A percentile compares a stretch with the other conserved stretches of the same genome.
Conservation (phyloP, 2,329 filamentous ascomycete genomes). For the Didymella segeticola region DNA sequence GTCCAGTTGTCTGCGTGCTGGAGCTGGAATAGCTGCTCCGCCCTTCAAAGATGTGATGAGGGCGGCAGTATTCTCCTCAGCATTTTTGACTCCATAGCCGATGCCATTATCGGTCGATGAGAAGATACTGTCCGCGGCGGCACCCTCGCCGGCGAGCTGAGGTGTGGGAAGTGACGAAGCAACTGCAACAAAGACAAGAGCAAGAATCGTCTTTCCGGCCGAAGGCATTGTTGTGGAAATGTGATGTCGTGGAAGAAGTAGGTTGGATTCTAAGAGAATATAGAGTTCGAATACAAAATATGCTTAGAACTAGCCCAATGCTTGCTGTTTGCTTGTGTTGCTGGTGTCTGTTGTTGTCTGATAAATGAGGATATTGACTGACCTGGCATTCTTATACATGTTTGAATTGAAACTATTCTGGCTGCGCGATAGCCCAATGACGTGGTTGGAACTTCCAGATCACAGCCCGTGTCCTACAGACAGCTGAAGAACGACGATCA, state of each 20-base stretch:
- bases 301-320: too few species aligned
- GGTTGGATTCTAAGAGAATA: too few species aligned
- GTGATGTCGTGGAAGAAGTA: not conserved
- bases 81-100: constrained; percentile 5
- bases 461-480: not conserved
- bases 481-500: not conserved
- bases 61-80: constrained; percentile 3
- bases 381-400: not conserved
- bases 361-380: not conserved
- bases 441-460: not conserved
- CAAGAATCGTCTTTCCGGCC: not conserved
- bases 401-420: not conserved
- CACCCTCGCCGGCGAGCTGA: constrained; percentile 11
- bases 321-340: not conserved
- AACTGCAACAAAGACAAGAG: not conserved
- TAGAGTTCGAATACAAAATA: too few species aligned
- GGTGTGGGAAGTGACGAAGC: not conserved
- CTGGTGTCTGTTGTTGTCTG: not conserved
- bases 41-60: not conserved
- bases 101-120: constrained; percentile 1
- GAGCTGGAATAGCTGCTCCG: not conserved
- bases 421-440: not conserved
- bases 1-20: constrained; percentile 1
- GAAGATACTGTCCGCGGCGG: constrained; percentile 2
- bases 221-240: not conserved